Evolutionary conservation across 1,284 basidiomycete species (phyloP).

Genomic region (Heterobasidion irregulare): DNA sequence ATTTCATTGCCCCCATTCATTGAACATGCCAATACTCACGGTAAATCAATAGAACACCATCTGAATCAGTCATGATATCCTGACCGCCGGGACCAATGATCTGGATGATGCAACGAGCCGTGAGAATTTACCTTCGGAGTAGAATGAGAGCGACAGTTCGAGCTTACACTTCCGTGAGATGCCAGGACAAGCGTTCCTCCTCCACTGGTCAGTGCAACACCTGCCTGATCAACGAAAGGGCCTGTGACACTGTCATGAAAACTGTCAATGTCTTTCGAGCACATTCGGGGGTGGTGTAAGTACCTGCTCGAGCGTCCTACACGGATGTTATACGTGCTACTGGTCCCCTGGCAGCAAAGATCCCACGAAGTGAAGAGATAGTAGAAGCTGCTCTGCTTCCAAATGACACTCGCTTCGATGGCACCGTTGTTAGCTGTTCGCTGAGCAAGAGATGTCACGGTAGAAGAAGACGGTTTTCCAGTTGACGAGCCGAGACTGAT

Average conservation of each 20-base stretch:
- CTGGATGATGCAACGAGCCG: constrained; percentile 14
- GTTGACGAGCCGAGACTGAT: constrained; percentile 23
- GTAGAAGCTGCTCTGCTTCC: constrained; percentile 35
- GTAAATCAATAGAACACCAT: constrained; percentile 32
- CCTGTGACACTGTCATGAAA: constrained; percentile 25
- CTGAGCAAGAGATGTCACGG: constrained; percentile 35
- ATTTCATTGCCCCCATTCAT: background rate
- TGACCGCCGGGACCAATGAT: constrained; percentile 41
- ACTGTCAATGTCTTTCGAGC: background rate
- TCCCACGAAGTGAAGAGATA: constrained; percentile 56
- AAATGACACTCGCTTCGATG: constrained; percentile 40
- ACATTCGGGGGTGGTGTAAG: background rate
- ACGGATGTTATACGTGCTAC: constrained; percentile 51
- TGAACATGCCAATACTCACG: constrained; percentile 20
- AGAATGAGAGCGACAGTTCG: background rate
- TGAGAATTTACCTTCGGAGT: background rate
- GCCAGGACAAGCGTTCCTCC: constrained; percentile 46
- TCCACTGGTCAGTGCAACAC: constrained; percentile 36
- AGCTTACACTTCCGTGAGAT: constrained; percentile 31
- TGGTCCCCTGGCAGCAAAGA: constrained; percentile 41
- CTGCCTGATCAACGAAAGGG: constrained; percentile 38
- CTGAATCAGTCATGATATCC: constrained; percentile 26
- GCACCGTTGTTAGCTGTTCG: constrained; percentile 34
- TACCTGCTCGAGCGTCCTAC: constrained; percentile 42
- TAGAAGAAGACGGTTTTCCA: constrained; percentile 29